phyloP scores from a whole-genome alignment of 2,329 filamentous ascomycete species.

The Xylaria sp. region DNA sequence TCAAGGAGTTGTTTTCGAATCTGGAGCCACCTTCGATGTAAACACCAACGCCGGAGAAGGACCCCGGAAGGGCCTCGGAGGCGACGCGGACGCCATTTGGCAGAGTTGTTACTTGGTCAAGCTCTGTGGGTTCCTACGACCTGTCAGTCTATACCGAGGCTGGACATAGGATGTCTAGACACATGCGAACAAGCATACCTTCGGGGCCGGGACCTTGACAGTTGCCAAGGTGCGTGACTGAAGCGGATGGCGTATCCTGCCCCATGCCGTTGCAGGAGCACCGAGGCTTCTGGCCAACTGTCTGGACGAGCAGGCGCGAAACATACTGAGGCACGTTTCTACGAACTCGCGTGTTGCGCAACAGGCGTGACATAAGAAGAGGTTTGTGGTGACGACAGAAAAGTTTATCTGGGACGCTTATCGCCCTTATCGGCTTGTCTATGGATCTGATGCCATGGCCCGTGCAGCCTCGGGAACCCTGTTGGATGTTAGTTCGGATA shows the following conservation, averaged over 20 bases:
- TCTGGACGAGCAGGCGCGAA: constrained; percentile 32
- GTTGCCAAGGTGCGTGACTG: constrained; percentile 29
- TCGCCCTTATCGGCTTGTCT: neutral
- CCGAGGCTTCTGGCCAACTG: constrained; percentile 27
- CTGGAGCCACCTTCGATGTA: constrained; percentile 95
- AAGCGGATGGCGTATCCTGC: constrained; percentile 18
- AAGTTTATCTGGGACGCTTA: constrained; percentile 7
- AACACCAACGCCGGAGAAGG: constrained; percentile 92
- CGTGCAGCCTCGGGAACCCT: no score
- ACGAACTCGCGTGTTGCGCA: constrained; percentile 16
- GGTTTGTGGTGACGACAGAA: constrained; percentile 28
- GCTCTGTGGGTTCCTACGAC: constrained; percentile 78
- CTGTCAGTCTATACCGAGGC: constrained; percentile 8
- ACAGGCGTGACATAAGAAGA: constrained; percentile 4
- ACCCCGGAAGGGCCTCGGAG: constrained; percentile 90
- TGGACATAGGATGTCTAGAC: neutral
- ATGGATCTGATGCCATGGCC: no score
- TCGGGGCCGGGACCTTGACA: constrained; percentile 29
- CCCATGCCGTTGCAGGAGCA: constrained; percentile 22
- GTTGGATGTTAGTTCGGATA: no score
- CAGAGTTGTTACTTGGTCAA: constrained; percentile 85
- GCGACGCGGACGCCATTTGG: constrained; percentile 93
- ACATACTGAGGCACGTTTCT: constrained; percentile 27
- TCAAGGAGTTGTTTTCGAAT: constrained; percentile 83
- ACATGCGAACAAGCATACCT: constrained; percentile 18